These are phyloP conservation scores for Aspergillus campestris DNA, from an alignment of 495 filamentous ascomycete species.

Conservation along the genomic window DNA sequence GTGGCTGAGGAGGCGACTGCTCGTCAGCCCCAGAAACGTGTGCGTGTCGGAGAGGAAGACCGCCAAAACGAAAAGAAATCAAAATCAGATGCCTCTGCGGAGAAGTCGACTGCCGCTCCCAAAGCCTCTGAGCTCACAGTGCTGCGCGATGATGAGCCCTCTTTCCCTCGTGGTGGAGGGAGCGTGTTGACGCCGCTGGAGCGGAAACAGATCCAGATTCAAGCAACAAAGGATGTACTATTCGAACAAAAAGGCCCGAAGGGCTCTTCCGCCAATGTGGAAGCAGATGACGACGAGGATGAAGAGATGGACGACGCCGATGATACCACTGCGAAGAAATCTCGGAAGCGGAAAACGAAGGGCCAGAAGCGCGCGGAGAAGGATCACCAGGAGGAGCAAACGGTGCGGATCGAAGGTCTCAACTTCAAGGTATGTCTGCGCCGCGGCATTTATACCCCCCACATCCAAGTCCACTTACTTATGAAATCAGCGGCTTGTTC, in stretches of 20 bases:
- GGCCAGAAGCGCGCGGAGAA: conserved; percentile 40
- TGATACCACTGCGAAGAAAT: conserved; percentile 38
- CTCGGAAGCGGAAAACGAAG: conserved; percentile 38
- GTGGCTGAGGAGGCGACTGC: conserved; percentile 28
- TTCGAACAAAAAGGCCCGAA: conserved; percentile 70
- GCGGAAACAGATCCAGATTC: conserved; percentile 90
- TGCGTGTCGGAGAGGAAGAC: conserved; percentile 36
- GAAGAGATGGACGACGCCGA: conserved; percentile 42
- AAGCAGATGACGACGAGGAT: conserved; percentile 35
- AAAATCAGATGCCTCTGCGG: conserved; percentile 6
- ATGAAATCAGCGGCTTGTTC: conserved; percentile 59
- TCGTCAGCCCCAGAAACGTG: conserved; percentile 39
- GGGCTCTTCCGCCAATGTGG: conserved; percentile 34
- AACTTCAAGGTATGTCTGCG: conserved; percentile 68
- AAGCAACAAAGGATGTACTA: conserved; percentile 85
- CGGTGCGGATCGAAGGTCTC: conserved; percentile 71
- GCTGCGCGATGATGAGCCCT: conserved; percentile 67
- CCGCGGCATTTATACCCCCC: neutral
- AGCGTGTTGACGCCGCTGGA: conserved; percentile 89
- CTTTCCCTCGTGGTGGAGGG: conserved; percentile 89
- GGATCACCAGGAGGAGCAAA: conserved; percentile 41
- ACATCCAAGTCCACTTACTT: conserved; percentile 15
- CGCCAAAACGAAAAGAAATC: conserved; percentile 21
- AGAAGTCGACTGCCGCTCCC: conserved; percentile 16
- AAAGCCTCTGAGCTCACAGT: conserved; percentile 40